A percentile compares a stretch with the other conserved stretches of the same genome.
phyloP scores from a whole-genome alignment of 2,329 filamentous ascomycete species.

The Sporothrix variecibatus region DNA sequence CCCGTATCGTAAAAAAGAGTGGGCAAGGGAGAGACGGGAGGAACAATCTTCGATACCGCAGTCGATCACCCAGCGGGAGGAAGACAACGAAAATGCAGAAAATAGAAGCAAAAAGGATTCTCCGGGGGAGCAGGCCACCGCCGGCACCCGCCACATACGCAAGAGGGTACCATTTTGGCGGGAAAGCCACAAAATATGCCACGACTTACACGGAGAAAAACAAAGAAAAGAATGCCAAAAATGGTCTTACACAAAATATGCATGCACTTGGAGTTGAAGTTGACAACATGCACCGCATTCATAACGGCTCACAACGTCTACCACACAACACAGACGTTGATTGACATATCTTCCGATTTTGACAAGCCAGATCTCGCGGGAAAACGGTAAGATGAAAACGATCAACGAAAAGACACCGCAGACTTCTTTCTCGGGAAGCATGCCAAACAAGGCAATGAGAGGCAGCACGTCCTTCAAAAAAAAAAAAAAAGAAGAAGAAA shows the following conservation, averaged over 20 bases:
- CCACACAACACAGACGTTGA: neutral
- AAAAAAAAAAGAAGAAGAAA: neutral
- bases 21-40: constrained; percentile 6
- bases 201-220: neutral
- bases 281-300: too few relatives aligned
- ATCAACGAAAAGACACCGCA: neutral
- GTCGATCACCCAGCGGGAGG: neutral
- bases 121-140: neutral
- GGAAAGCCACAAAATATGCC: neutral
- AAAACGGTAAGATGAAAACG: neutral
- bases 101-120: neutral
- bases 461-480: neutral
- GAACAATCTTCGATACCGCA: neutral
- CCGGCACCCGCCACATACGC: constrained; percentile 2
- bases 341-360: neutral
- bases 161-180: neutral
- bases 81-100: neutral
- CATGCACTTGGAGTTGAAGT: neutral
- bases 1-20: neutral
- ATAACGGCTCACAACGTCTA: too few relatives aligned
- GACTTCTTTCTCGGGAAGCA: neutral
- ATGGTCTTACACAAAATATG: neutral
- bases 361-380: neutral
- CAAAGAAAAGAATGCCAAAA: neutral
- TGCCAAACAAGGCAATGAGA: neutral